Evolutionary conservation across 2,329 filamentous ascomycete genomes (phyloP).

Genomic region (Neonectria hederae): DNA sequence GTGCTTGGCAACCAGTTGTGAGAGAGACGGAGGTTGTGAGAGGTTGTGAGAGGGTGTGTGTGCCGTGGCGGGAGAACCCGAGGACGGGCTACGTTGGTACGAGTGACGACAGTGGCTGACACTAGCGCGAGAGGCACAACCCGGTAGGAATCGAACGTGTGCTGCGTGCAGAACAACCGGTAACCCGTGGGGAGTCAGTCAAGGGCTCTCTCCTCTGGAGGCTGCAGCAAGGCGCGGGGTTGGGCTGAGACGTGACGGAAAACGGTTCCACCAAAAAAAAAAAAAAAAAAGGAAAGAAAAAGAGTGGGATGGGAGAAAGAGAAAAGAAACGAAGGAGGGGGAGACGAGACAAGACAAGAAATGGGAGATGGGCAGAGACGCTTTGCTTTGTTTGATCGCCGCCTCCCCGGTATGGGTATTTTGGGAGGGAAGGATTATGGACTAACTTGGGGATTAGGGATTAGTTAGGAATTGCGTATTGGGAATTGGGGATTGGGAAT

Average conservation of each 20-base stretch:
- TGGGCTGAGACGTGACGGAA: slow-evolving; percentile 2
- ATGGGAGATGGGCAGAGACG: too few species aligned
- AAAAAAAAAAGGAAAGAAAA: neutral
- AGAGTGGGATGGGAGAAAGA: neutral
- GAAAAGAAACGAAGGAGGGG: slow-evolving; percentile 22
- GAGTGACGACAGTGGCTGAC: slow-evolving; percentile 43
- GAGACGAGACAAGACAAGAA: neutral
- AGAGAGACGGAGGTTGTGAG: neutral
- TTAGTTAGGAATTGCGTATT: neutral
- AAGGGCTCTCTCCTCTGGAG: neutral
- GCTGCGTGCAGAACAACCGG: slow-evolving; percentile 23
- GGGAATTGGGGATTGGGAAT: neutral
- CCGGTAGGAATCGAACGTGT: slow-evolving; percentile 22
- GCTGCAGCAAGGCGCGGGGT: slow-evolving; percentile 3
- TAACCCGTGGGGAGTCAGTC: slow-evolving; percentile 2
- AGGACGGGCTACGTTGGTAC: slow-evolving; percentile 35
- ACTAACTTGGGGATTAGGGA: neutral
- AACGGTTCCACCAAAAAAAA: neutral
- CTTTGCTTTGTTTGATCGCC: slow-evolving; percentile 8
- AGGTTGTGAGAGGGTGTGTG: slow-evolving; percentile 17
- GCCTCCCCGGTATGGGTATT: neutral
- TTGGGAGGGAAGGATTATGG: slow-evolving; percentile 7
- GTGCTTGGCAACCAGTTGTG: slow-evolving; percentile 3
- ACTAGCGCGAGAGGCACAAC: slow-evolving; percentile 35
- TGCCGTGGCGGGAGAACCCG: slow-evolving; percentile 41